Base-by-base conservation (phyloP, 1,139 yeast genomes). In the Pichia inconspicua region DNA sequence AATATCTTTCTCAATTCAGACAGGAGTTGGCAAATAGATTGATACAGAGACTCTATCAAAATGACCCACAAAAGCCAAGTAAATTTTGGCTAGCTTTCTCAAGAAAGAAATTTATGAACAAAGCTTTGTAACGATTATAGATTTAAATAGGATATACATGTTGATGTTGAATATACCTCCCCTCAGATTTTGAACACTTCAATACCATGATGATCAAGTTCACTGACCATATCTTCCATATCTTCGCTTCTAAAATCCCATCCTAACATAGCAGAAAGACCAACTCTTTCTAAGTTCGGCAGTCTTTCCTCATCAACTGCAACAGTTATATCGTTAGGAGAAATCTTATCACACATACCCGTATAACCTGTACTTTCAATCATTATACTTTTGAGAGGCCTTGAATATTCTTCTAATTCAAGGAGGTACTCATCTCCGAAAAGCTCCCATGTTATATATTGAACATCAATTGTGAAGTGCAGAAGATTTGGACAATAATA, bases 21-120 rank as follows among this genome's bases (percentile, higher is more conserved):
- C 98, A 92, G 68, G 97, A 92, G 65, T 74, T 90, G 65, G 88
- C 95, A 25, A 76, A 78, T 56, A 75, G 98, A 55, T 77, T 92
- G 62, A 74, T 92, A 59, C 78, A 75, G 56, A 75, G 90, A 61
- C 72, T 92, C 42, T 92, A 88, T 65, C 70, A 66, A 11, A 82
- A 77, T 30, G 80, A 78, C 66, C 41, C 54, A 54, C 39, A 59
- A 10, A 59, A 58, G 41, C 92, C 94, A 49, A 80, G 85, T 55
- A 84, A 92, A 71, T 82, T 77, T 70, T 92, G 99, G 99, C 72
- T 94, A 59, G 96, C 97, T 2, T 92, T 94, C 66, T 87, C 96
- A 42, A 82, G 94, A 69, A 83, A 95, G 70, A 80, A 88, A 64
- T 92, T 92, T 65, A 92, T 92, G 98, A 92, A 92, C 70, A 86